Evolutionary conservation across 768 basidiomycete species (phyloP).

Genomic region (Podaxis rugospora): DNA sequence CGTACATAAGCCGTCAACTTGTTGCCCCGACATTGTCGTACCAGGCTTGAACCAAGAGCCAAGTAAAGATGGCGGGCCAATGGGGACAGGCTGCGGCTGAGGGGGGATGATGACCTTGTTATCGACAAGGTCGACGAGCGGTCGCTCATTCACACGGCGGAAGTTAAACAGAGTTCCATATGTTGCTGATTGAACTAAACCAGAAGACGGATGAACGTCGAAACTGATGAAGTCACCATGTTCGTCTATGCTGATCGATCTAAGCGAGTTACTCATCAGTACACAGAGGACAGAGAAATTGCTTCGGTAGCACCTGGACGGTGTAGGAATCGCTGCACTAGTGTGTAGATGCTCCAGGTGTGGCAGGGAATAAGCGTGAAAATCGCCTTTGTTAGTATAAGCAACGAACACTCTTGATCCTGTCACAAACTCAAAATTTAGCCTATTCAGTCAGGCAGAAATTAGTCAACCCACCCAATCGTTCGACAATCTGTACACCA

Average conservation of each 20-base stretch:
- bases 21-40: conserved; percentile 48
- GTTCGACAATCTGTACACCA: conserved; percentile 51
- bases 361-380: conserved; percentile 59
- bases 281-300: background rate
- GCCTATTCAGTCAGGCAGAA: conserved; percentile 3
- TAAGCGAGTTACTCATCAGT: conserved; percentile 7
- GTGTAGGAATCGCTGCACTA: conserved; percentile 28
- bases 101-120: conserved; percentile 41
- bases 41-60: conserved; percentile 53
- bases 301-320: conserved; percentile 27
- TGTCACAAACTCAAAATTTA: conserved; percentile 14
- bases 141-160: conserved; percentile 43
- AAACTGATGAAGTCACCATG: conserved; percentile 54
- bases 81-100: conserved; percentile 58
- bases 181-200: conserved; percentile 30
- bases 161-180: conserved; percentile 61
- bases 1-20: conserved; percentile 58
- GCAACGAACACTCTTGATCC: conserved; percentile 53
- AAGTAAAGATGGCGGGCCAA: conserved; percentile 52
- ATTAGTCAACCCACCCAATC: conserved; percentile 40
- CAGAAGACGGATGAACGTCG: conserved; percentile 28
- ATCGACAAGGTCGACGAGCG: conserved; percentile 47
- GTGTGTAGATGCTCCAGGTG: conserved; percentile 54
- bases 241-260: conserved; percentile 39
- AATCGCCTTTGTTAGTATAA: conserved; percentile 46